Evolutionary conservation across 768 basidiomycete genomes (phyloP).

Genomic region (Mrakia hoshinonis): DNA sequence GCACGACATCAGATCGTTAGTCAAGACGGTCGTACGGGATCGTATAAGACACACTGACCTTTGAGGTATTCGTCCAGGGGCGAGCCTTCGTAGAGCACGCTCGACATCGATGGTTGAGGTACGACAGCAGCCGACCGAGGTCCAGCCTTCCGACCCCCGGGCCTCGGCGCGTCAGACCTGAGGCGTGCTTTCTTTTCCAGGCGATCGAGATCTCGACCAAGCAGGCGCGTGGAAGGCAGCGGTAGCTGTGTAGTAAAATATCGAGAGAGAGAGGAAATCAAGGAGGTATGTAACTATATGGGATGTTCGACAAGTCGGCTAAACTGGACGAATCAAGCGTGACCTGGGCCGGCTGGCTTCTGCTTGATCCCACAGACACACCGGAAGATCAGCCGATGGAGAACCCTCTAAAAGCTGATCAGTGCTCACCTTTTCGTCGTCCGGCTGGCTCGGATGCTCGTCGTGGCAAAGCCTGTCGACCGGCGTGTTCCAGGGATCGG

Average conservation of each 20-base stretch:
- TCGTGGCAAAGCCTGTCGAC: neutral
- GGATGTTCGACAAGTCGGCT: too few relatives aligned
- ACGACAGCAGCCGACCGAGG: neutral
- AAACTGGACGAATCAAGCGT: too few relatives aligned
- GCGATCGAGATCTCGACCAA: neutral
- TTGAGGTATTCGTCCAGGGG: conserved; percentile 12
- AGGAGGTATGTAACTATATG: too few relatives aligned
- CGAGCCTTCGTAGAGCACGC: conserved; percentile 8
- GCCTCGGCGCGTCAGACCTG: neutral
- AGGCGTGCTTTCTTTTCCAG: neutral
- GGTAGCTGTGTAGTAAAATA: neutral
- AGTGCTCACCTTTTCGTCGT: neutral
- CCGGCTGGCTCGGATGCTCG: neutral
- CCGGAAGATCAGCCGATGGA: too few relatives aligned
- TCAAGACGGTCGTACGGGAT: too few relatives aligned
- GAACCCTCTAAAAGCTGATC: too few relatives aligned
- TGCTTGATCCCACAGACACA: too few relatives aligned
- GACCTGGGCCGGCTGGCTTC: too few relatives aligned
- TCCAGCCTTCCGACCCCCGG: neutral
- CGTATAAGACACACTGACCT: neutral
- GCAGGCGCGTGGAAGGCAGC: neutral
- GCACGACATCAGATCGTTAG: too few relatives aligned
- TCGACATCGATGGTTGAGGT: neutral
- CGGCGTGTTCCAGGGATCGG: neutral
- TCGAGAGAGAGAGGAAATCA: too few relatives aligned